These are phyloP conservation scores for Fusarium sp. DNA, from an alignment of 2,329 filamentous ascomycete genomes.

Conservation along the genomic window DNA sequence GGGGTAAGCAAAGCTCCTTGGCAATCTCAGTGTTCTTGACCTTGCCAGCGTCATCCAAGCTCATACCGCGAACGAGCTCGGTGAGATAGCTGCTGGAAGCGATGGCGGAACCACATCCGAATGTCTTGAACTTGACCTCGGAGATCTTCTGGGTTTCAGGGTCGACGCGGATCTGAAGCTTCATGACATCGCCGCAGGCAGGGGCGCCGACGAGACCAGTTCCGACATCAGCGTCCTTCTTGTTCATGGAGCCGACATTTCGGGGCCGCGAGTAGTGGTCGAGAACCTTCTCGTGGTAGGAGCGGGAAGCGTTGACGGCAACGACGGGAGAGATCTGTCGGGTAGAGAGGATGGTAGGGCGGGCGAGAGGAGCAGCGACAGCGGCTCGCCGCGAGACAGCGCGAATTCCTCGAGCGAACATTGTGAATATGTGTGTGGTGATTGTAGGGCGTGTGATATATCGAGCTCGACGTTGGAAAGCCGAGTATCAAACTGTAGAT, in stretches of 20 bases:
- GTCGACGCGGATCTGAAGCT: conserved; percentile 83
- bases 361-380: conserved; percentile 53
- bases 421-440: conserved; percentile 45
- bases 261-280: conserved; percentile 65
- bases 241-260: conserved; percentile 70
- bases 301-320: conserved; percentile 55
- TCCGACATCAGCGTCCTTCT: conserved; percentile 84
- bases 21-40: conserved; percentile 98
- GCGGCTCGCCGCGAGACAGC: conserved; percentile 57
- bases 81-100: conserved; percentile 95
- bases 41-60: conserved; percentile 86
- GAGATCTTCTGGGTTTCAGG: conserved; percentile 87
- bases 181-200: conserved; percentile 92
- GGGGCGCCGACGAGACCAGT: conserved; percentile 92
- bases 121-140: conserved; percentile 98
- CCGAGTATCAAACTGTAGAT: conserved; percentile 2
- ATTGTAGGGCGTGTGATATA: conserved; percentile 1
- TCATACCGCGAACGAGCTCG: conserved; percentile 95
- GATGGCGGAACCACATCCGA: conserved; percentile 94
- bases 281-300: conserved; percentile 65
- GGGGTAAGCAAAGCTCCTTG: conserved; percentile 90
- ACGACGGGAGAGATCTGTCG: conserved; percentile 56
- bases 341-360: conserved; percentile 52
- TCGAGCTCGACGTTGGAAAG: conserved; percentile 8
- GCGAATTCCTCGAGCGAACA: conserved; percentile 61